Conservation (phyloP, 2,329 filamentous ascomycete genomes). For the Hortaea werneckii region DNA sequence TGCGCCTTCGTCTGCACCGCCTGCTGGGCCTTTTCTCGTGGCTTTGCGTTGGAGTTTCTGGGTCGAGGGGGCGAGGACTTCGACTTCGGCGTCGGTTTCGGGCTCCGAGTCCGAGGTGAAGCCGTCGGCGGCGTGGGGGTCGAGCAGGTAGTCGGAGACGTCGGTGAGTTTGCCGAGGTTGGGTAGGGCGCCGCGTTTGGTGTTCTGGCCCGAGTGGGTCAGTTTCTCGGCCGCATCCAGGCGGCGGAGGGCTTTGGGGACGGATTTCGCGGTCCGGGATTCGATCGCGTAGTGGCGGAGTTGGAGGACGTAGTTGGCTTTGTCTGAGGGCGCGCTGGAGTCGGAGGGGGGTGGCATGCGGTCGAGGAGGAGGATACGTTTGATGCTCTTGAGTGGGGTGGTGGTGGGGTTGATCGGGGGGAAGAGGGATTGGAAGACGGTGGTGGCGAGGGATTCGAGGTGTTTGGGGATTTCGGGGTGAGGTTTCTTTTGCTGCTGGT, state of each 20-base stretch:
- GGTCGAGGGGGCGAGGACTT: conserved; percentile 55
- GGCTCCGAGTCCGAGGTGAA: conserved; percentile 89
- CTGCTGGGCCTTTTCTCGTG: conserved; percentile 16
- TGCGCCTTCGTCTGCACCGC: conserved; percentile 1
- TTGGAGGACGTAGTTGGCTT: conserved; percentile 59
- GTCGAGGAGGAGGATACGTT: conserved; percentile 80
- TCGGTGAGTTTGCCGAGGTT: conserved; percentile 87
- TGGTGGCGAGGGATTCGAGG: conserved; percentile 84
- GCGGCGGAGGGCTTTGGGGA: conserved; percentile 73
- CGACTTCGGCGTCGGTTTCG: conserved; percentile 92
- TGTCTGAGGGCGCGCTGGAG: conserved; percentile 15
- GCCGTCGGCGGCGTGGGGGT: conserved; percentile 61
- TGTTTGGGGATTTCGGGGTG: conserved; percentile 66
- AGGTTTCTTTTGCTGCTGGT: conserved; percentile 34
- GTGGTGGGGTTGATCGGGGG: conserved; percentile 88
- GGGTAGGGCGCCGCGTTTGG: conserved; percentile 49
- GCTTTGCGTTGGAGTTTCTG: conserved; percentile 52
- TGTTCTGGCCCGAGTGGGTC: conserved; percentile 40
- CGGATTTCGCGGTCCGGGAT: conserved; percentile 65
- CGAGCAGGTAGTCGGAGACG: conserved; percentile 88
- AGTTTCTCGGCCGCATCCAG: conserved; percentile 80
- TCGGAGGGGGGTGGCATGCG: conserved; percentile 46
- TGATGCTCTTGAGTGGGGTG: conserved; percentile 84
- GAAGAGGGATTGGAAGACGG: conserved; percentile 91
- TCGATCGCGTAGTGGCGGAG: conserved; percentile 93